phyloP scores from a whole-genome alignment of 2,329 filamentous ascomycete genomes.

The Monilinia fructicola region DNA sequence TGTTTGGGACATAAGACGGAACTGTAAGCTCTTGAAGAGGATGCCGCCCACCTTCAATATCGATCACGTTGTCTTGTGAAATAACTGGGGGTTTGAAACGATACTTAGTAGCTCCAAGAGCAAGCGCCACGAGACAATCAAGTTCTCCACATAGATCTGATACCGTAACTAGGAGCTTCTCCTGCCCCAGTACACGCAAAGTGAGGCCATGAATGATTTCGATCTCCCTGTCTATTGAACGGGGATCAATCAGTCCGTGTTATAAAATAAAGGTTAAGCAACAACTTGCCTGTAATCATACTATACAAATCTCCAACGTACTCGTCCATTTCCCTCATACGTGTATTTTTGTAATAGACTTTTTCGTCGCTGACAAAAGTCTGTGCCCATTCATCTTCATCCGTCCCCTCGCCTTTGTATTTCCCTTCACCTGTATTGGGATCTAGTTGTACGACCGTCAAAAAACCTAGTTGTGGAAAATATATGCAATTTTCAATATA shows the following conservation, averaged over 20 bases:
- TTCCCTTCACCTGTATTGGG: constrained; percentile 55
- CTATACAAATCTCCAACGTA: constrained; percentile 83
- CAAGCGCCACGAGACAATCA: constrained; percentile 79
- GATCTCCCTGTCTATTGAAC: constrained; percentile 71
- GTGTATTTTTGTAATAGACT: constrained; percentile 82
- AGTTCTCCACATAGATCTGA: constrained; percentile 84
- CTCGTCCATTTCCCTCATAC: constrained; percentile 78
- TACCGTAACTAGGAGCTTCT: constrained; percentile 63
- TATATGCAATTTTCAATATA: constrained; percentile 76
- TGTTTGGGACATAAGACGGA: constrained; percentile 78
- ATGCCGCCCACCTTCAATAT: constrained; percentile 78
- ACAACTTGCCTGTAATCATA: constrained; percentile 67
- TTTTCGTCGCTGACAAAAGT: constrained; percentile 71
- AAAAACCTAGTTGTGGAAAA: constrained; percentile 87
- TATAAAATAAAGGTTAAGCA: not conserved
- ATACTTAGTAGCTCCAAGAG: constrained; percentile 73
- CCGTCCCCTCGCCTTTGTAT: constrained; percentile 60
- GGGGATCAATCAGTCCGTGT: not conserved
- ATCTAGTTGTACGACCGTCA: constrained; percentile 71
- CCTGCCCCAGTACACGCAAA: constrained; percentile 66
- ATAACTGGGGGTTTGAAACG: constrained; percentile 69
- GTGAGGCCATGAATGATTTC: constrained; percentile 80
- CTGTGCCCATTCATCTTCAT: constrained; percentile 68
- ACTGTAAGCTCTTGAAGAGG: constrained; percentile 83
- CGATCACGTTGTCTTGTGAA: constrained; percentile 66